A percentile compares a stretch with the other conserved stretches of the same genome.
Conservation (phyloP, 306 rosid genomes). For the Pachyrhizus erosus region DNA sequence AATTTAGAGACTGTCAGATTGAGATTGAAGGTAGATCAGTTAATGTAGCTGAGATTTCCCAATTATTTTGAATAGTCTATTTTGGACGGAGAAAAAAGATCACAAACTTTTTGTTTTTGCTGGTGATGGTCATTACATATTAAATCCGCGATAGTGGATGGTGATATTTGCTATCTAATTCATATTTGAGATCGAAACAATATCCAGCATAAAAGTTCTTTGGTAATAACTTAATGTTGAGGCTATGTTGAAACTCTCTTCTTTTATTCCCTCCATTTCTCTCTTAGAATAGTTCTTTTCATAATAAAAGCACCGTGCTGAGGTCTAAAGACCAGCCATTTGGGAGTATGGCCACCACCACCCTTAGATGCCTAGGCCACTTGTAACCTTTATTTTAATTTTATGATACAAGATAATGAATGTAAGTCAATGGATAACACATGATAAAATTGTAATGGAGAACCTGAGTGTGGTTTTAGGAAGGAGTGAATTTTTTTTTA, state of each 20-base stretch:
- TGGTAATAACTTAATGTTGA: not conserved
- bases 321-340: conserved; percentile 1
- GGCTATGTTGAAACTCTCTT: conserved; percentile 6
- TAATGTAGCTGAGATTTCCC: not conserved
- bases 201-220: conserved; percentile 6
- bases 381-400: not conserved
- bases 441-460: too few relatives aligned
- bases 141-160: not conserved
- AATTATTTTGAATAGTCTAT: not conserved
- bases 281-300: conserved; percentile 16
- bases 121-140: not conserved
- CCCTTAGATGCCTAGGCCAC: not conserved
- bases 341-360: conserved; percentile 30
- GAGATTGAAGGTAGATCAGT: not conserved
- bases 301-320: conserved; percentile 24
- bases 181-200: conserved; percentile 25
- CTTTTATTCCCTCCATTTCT: not conserved
- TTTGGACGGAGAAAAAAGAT: not conserved
- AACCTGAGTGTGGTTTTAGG: too few relatives aligned
- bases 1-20: not conserved
- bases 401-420: not conserved
- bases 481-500: too few relatives aligned
- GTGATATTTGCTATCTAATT: not conserved
- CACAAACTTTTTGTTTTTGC: not conserved
- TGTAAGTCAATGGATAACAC: too few relatives aligned